Evolutionary conservation across 345 rosid genomes (phyloP), one percentile per base, ranked within the genome.

Genomic region (Lumnitzera racemosa): DNA sequence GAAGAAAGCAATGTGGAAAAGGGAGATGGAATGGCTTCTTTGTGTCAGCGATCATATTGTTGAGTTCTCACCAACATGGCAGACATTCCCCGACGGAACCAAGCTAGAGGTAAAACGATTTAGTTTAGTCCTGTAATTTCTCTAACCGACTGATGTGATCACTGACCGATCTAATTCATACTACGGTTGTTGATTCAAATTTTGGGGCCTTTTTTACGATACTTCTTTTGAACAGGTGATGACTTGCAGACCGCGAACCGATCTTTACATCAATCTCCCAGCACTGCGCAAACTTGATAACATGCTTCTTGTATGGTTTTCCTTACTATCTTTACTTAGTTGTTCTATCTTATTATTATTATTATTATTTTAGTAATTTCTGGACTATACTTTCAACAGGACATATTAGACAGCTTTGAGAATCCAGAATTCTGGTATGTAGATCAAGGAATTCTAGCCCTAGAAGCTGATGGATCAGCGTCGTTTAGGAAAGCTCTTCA

Each of bases 21-120:
- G 99, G 72, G 98, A 95, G 77, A 90, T 95, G 95, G 87, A 86
- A 61, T 95, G 97, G 95, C 81, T 95, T 61, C 91, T 95, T 49
- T 77, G 84, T 61, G 97, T 90, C 47, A 86, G 97, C 61, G 91
- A 90, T 72, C 96, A 90, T 80, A 88, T 95, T 58, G 97, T 95
- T 4, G 97, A 95, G 82, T 76, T 95, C 83, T 81, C 78, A 31
- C 99, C 99, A 0, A 78, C 91, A 56, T 90, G 91, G 96, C 99
- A 95, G 75, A 88, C 91, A 11, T 95, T 95, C 67, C 92, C 99
- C 0, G 99, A 90, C 67, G 97, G 96, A 61, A 83, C 76, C 80
- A 86, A 90, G 78, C 91, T 88, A n/a, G 99, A 95, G 95, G 99
- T 95, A 81, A 49, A 36, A 9, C 43, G 4, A 36, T 36, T 36